phyloP scores from a whole-genome alignment of 2,329 filamentous ascomycete species.

The Fusarium phyllophilum region DNA sequence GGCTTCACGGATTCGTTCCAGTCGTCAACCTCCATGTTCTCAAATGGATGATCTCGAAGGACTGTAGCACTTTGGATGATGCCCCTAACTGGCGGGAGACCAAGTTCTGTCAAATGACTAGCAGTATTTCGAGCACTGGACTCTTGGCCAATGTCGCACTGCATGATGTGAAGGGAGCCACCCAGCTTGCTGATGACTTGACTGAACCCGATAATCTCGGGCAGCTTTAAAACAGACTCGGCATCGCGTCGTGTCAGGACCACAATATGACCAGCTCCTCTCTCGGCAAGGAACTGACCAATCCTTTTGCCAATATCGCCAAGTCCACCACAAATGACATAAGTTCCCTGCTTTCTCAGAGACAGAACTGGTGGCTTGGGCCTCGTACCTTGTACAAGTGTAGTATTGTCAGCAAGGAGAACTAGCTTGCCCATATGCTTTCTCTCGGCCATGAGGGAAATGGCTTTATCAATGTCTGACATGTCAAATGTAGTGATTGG shows the following conservation, averaged over 20 bases:
- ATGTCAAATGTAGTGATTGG: too few species aligned
- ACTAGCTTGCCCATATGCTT: too few species aligned
- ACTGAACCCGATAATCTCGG: not conserved
- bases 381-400: not conserved
- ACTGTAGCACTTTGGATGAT: slow-evolving; percentile 2
- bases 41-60: not conserved
- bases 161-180: not conserved
- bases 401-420: too few species aligned
- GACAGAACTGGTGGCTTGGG: not conserved
- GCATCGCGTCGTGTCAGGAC: not conserved
- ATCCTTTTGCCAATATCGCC: slow-evolving; percentile 7
- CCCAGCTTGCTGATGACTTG: not conserved
- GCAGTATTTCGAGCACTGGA: not conserved
- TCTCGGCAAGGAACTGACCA: not conserved
- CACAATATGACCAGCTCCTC: not conserved
- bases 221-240: not conserved
- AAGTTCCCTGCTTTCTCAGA: not conserved
- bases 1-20: slow-evolving; percentile 3
- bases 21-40: slow-evolving; percentile 4
- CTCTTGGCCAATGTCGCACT: not conserved
- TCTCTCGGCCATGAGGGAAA: too few species aligned
- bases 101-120: not conserved
- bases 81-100: not conserved
- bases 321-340: not conserved
- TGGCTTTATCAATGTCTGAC: too few species aligned